These are phyloP conservation scores for Litsea cubeba DNA, from an alignment of 164 flowering plant species.

Conservation along the genomic window DNA sequence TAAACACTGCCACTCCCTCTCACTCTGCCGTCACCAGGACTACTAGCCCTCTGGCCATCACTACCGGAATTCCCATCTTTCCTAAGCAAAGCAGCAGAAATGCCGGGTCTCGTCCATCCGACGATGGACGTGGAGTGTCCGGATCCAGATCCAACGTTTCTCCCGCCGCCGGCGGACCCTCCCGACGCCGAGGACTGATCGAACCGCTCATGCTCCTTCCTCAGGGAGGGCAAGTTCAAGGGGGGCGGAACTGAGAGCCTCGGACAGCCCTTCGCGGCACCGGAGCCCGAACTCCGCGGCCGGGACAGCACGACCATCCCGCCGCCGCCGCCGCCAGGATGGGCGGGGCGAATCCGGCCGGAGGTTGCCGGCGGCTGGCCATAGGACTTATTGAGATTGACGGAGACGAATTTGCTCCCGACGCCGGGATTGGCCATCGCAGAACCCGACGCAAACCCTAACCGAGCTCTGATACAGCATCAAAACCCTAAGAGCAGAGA, in stretches of 20 bases:
- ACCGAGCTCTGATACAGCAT: slow-evolving; percentile 43
- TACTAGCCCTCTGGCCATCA: slow-evolving; percentile 20
- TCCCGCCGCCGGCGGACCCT: slow-evolving; percentile 38
- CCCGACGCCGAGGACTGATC: slow-evolving; percentile 44
- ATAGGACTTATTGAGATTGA: slow-evolving; percentile 86
- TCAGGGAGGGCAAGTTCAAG: slow-evolving; percentile 87
- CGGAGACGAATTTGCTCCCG: slow-evolving; percentile 82
- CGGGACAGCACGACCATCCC: slow-evolving; percentile 89
- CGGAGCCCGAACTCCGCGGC: slow-evolving; percentile 38
- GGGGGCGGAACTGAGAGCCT: slow-evolving; percentile 97
- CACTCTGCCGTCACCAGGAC: slow-evolving; percentile 23
- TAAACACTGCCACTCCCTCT: slow-evolving; percentile 34
- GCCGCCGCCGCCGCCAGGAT: slow-evolving; percentile 41
- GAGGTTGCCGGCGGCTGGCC: slow-evolving; percentile 44
- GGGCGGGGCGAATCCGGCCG: slow-evolving; percentile 24
- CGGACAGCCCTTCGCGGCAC: slow-evolving; percentile 51
- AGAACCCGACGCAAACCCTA: slow-evolving; percentile 15
- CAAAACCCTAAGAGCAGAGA: slow-evolving; percentile 19
- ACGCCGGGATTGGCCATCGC: slow-evolving; percentile 77
- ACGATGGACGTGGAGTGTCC: slow-evolving; percentile 65
- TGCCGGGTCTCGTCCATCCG: slow-evolving; percentile 83
- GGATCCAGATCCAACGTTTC: slow-evolving; percentile 52
- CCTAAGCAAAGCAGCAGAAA: slow-evolving; percentile 9
- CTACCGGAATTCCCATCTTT: slow-evolving; percentile 8
- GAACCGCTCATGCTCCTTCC: slow-evolving; percentile 82